Evolutionary conservation across 75 land plant genomes (phyloP), one percentile per base, ranked within the genome.

Genomic region (Sequoia sempervirens): DNA sequence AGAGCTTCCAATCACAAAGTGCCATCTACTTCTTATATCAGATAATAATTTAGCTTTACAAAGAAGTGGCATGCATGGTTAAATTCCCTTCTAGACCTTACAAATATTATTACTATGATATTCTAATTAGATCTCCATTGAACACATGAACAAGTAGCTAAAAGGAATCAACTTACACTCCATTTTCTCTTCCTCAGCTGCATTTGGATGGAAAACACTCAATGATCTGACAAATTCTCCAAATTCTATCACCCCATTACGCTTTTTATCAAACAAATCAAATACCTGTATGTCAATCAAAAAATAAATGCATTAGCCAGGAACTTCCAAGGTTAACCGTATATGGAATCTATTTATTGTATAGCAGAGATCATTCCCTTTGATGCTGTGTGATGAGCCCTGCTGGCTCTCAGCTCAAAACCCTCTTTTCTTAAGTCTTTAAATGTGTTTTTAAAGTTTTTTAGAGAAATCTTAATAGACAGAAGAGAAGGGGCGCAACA

Each of bases 241-340:
- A 86, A 93, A 93, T 40, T 90, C 93, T 61, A 93, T 91, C 28
- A 87, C 88, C 18, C 92, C 94, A 84, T 94, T 88, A n/a, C 75
- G 86, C 41, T 91, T 91, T 18, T 45, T 52, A 70, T 93, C 95
- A 81, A 93, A 93, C 34, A 91, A 50, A 72, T 91, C 56, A 80
- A 93, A 93, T 17, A 93, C 88, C 94, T 93, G 91, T 84, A n/a
- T 23, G 66, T 5, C n/a, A 43, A 72, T 53, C 13, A 34, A n/a
- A 26, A 81, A 72, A n/a, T 14, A 76, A 78, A 78, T 20, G 46
- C 3, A 78, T 75, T 38, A 75, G 43, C 23, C 38, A n/a, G n/a
- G 37, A 14, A 5, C 43, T 75, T 37, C 40, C 38, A 32, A 66
- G 30, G n/a, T n/a, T 66, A 66, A 66, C n/a, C 7, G 23, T 5